Conservation (phyloP, 2,329 filamentous ascomycete genomes). For the Drechslerella dactyloides region DNA sequence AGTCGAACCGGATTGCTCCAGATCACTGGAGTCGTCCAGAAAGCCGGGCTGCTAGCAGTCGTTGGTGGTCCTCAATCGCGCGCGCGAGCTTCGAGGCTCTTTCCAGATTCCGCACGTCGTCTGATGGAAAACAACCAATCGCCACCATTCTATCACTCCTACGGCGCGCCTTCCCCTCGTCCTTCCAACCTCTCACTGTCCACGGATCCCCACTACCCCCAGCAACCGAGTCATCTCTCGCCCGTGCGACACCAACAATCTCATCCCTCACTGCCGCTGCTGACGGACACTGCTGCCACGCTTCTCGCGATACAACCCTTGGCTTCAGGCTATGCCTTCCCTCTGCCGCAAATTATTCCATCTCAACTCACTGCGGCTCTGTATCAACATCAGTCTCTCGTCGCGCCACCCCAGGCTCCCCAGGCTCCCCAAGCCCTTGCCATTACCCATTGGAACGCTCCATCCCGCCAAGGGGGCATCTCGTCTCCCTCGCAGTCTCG, state of each 20-base stretch:
- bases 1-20: conserved; percentile 38
- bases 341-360: conserved; percentile 16
- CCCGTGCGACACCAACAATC: conserved; percentile 16
- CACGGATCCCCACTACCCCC: neutral
- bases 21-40: conserved; percentile 30
- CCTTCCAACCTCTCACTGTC: conserved; percentile 8
- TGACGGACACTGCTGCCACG: conserved; percentile 4
- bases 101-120: conserved; percentile 27
- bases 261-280: conserved; percentile 4
- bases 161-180: conserved; percentile 31
- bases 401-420: neutral
- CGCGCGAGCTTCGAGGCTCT: conserved; percentile 1
- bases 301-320: neutral
- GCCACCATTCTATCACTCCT: conserved; percentile 43
- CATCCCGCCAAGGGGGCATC: conserved; percentile 9
- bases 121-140: conserved; percentile 51
- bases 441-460: conserved; percentile 2
- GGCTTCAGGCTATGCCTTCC: conserved; percentile 16
- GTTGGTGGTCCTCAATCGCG: conserved; percentile 6
- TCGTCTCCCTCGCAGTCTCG: conserved; percentile 16
- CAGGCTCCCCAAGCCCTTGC: neutral
- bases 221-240: conserved; percentile 6
- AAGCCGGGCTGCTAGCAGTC: conserved; percentile 25
- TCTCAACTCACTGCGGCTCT: neutral
- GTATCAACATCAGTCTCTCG: conserved; percentile 8